Evolutionary conservation across 352 stramenopile species (phyloP).

Genomic region (Pythium phragmitis): DNA sequence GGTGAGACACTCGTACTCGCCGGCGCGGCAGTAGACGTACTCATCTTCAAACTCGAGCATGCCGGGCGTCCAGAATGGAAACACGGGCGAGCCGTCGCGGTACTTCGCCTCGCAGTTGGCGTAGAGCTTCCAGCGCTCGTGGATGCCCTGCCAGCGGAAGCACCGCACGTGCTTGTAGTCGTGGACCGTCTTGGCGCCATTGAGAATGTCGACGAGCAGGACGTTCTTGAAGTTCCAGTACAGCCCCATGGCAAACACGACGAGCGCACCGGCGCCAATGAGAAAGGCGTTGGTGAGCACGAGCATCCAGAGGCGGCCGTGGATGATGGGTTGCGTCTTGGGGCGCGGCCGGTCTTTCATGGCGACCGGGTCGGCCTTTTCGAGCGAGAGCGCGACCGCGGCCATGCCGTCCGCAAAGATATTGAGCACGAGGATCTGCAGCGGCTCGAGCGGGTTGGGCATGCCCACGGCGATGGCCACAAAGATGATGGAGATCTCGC

Average conservation of each 20-base stretch:
- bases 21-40: conserved; percentile 49
- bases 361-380: conserved; percentile 65
- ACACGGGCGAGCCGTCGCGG: conserved; percentile 48
- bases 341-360: conserved; percentile 62
- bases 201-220: conserved; percentile 51
- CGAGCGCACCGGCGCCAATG: conserved; percentile 40
- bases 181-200: conserved; percentile 28
- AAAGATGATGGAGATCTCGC: conserved; percentile 90
- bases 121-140: conserved; percentile 43
- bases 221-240: conserved; percentile 74
- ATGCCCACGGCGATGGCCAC: conserved; percentile 54
- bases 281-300: conserved; percentile 59
- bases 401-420: conserved; percentile 96
- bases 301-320: conserved; percentile 62
- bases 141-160: conserved; percentile 40
- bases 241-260: conserved; percentile 53
- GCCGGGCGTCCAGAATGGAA: conserved; percentile 39
- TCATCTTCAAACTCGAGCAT: conserved; percentile 44
- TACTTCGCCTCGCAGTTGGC: conserved; percentile 55
- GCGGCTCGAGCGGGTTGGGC: conserved; percentile 89
- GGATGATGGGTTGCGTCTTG: conserved; percentile 53
- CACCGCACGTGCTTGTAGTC: conserved; percentile 65
- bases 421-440: conserved; percentile 99
- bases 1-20: conserved; percentile 57
- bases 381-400: conserved; percentile 64